Base-by-base conservation (phyloP, 2,329 filamentous ascomycete genomes). In the Periconia digitata region DNA sequence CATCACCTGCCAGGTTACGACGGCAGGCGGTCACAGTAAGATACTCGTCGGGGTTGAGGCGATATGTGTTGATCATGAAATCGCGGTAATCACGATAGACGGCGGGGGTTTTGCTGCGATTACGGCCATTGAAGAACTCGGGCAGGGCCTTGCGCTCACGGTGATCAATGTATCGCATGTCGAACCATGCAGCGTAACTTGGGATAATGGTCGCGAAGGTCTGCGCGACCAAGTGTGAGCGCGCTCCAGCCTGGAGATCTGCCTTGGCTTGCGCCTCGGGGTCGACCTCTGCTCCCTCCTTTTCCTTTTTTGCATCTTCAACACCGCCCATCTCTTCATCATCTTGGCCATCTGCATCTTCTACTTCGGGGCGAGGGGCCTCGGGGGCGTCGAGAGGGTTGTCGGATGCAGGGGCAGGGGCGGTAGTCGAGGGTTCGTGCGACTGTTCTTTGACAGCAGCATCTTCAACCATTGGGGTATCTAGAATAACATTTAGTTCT, bases 61-160 rank as follows among this genome's bases (percentile, higher is more conserved):
- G 87, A 74, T 99, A 99, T 13, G 94, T 97, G 76, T 99, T 99
- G 76, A 99, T 91, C 94, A 99, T 99, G 69, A 99, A 99, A 69
- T 99, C 94, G 60, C 94, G 87, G 74, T 99, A 99, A 69, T 99
- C 94, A 74, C 97, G 97, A 79, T 99, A 99, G 18, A 97, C 90
- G 41, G 91, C 86, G 1, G 91, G 88, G 0, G 94, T 99, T 77
- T 99, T 99, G 84, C 94, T 97, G 64, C 94, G 87, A 74, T 99
- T 99, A 51, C 94, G 85, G 72, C 85, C 92, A 77, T 99, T 99
- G 83, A 99, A 99, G 76, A 97, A 99, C 71, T 99, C 94, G 17
- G 92, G 91, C 58, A 99, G 81, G 7, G 91, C 91, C 74, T 96
- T 99, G 68, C 87, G 89, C 77, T 99, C 94, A 62, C 96, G 88